Evolutionary conservation across 257 asterid genomes (phyloP).

Genomic region (Ajuga chamaepitys): DNA sequence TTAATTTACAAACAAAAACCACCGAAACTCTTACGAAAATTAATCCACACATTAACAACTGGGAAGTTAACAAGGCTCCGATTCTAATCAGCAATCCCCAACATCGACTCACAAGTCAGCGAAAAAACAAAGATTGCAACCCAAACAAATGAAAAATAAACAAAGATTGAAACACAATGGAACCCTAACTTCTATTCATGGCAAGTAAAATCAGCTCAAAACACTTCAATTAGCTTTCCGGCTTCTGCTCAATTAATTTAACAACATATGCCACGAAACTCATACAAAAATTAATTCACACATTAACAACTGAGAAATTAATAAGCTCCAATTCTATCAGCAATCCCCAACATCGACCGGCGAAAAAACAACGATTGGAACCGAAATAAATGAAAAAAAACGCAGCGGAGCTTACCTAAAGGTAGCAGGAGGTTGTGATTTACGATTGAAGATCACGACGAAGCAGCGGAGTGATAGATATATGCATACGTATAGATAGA

Average conservation of each 20-base stretch:
- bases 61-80: neutral
- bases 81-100: neutral
- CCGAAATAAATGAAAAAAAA: neutral
- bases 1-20: neutral
- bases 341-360: neutral
- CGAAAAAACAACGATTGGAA: neutral
- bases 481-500: neutral
- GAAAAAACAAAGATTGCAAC: neutral
- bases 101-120: neutral
- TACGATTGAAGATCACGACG: neutral
- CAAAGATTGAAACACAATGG: neutral
- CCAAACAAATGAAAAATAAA: neutral
- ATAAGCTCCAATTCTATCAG: neutral
- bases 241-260: neutral
- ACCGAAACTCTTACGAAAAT: neutral
- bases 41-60: neutral
- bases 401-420: too few species aligned
- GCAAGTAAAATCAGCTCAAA: neutral
- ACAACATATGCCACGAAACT: neutral
- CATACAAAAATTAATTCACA: neutral
- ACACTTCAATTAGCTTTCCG: neutral
- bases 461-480: conserved; percentile 1
- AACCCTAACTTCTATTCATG: conserved; percentile 6
- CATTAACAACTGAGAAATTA: neutral
- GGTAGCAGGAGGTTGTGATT: too few species aligned